Base-by-base conservation (phyloP, 2,329 filamentous ascomycete species). In the Neonectria sp. region DNA sequence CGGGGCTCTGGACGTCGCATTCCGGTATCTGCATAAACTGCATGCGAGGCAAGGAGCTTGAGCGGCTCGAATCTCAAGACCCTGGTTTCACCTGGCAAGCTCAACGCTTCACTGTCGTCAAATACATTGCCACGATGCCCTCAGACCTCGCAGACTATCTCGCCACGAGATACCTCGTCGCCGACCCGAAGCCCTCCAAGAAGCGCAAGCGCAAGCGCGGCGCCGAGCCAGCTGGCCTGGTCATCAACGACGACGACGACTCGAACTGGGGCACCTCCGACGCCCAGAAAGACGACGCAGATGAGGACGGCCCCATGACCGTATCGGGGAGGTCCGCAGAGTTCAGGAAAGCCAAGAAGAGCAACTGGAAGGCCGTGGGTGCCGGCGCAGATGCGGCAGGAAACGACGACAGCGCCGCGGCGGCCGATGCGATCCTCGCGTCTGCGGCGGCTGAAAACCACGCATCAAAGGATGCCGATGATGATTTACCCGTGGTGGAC, bases 161-260 rank as follows among this genome's bases (percentile, higher is more conserved):
- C 40, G 95, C 95, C 43, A 92, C 94, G 70, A 96, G 95, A 80
- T 99, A 99, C 80, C 91, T 99, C 56, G 84, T 87, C 62, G 84
- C 87, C 46, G 86, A 90, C 68, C 81, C 85, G 6, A 89, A 88
- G 69, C 85, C 88, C 6, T 68, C 82, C 55, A 91, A 91, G 77
- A 92, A 91, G 78, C 86, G 88, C 68, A 92, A 92, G 82, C 86
- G 88, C 75, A 91, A 91, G 79, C 81, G 86, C 64, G 76, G 80
- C 58, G 69, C 79, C 57, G 78, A 81, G 43, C 73, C 75, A 52
- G 82, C 84, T 31, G 89, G 90, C 53, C 86, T 92, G 31, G 84
- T 91, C 57, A 91, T 92, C 66, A 88, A 87, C 65, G 90, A 92
- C 79, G 90, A 92, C 78, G 86, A 89, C 77, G 90, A 90, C 60